These are phyloP conservation scores for Ashbya aceris DNA, from an alignment of 1,139 yeast genomes.

Conservation along the genomic window DNA sequence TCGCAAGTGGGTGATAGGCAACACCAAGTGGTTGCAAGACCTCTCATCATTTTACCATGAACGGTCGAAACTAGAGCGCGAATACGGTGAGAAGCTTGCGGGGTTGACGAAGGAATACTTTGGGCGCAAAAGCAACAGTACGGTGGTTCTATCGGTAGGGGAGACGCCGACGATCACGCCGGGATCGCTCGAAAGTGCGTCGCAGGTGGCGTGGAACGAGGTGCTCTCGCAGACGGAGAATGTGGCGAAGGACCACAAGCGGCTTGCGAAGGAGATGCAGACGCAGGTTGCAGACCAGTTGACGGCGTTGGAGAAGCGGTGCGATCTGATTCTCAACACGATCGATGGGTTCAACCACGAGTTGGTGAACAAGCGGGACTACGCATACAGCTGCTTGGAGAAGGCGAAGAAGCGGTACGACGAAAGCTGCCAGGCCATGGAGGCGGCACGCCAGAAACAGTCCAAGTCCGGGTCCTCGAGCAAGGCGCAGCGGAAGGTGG, in stretches of 20 bases:
- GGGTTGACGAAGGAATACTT: conserved; percentile 61
- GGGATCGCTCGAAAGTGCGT: conserved; percentile 86
- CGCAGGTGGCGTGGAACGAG: conserved; percentile 92
- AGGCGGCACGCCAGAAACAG: conserved; percentile 67
- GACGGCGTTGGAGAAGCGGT: conserved; percentile 42
- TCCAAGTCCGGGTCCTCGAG: conserved; percentile 40
- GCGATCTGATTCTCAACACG: conserved; percentile 45
- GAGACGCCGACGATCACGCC: conserved; percentile 88
- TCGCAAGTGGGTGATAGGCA: conserved; percentile 66
- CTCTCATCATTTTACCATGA: conserved; percentile 78
- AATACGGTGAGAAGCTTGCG: conserved; percentile 62
- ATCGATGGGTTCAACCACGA: conserved; percentile 53
- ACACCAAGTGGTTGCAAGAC: conserved; percentile 67
- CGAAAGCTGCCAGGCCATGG: conserved; percentile 70
- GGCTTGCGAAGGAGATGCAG: conserved; percentile 54
- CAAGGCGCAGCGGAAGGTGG: conserved; percentile 47
- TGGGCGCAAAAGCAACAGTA: conserved; percentile 62
- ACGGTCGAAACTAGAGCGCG: conserved; percentile 71
- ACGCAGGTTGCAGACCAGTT: conserved; percentile 58
- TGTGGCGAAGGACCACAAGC: conserved; percentile 57
- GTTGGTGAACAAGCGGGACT: conserved; percentile 48
- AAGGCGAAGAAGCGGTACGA: conserved; percentile 73
- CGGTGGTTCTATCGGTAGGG: conserved; percentile 75
- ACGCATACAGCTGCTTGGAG: conserved; percentile 54
- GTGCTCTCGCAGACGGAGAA: conserved; percentile 77